A percentile compares a stretch with the other conserved stretches of the same genome.
Evolutionary conservation across 192 early-diverging fungal species (phyloP).

Genomic region (Oehlia diaphana): DNA sequence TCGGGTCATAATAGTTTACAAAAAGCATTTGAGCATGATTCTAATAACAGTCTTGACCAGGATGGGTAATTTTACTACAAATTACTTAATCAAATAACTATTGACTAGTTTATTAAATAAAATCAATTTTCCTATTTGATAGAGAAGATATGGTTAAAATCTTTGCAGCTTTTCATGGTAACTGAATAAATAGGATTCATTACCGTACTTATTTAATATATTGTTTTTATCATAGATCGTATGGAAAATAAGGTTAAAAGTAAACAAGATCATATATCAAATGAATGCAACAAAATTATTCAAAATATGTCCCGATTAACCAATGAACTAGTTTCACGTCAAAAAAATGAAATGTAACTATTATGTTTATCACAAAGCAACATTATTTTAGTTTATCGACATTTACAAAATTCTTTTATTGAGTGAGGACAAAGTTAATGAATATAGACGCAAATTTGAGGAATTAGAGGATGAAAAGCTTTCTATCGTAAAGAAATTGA

Average conservation of each 20-base stretch:
- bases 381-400: background rate
- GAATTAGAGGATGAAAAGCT: conserved; percentile 18
- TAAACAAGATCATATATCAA: conserved; percentile 4
- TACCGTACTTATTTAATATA: background rate
- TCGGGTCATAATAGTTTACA: background rate
- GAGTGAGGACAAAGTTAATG: conserved; percentile 10
- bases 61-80: conserved; percentile 1
- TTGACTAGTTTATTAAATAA: no score
- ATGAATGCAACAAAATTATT: conserved; percentile 15
- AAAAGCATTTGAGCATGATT: background rate
- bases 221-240: background rate
- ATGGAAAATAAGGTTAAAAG: conserved; percentile 22
- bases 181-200: background rate
- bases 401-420: background rate
- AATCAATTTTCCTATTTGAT: background rate
- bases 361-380: background rate
- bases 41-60: background rate
- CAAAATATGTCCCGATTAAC: conserved; percentile 2
- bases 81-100: no score
- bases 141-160: conserved; percentile 25
- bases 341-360: conserved; percentile 13
- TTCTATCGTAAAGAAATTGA: conserved; percentile 18
- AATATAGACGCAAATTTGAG: conserved; percentile 13
- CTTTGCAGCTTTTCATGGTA: conserved; percentile 25
- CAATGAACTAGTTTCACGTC: conserved; percentile 10